Percentiles rank a stretch among this genome's conserved stretches.
Evolutionary conservation across 306 rosid species (phyloP).

Genomic region (Lupinus albus): DNA sequence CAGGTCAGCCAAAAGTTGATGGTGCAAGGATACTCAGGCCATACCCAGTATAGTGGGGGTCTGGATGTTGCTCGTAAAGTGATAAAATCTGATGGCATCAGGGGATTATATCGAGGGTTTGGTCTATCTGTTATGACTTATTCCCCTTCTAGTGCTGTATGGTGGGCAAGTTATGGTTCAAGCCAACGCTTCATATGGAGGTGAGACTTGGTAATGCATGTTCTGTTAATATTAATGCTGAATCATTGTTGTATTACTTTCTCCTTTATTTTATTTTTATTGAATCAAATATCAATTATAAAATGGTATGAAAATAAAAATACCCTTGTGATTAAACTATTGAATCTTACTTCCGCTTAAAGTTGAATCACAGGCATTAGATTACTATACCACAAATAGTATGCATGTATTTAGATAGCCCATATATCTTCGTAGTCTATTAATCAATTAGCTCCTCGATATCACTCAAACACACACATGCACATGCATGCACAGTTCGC

Average conservation of each 20-base stretch:
- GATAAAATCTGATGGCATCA: constrained; percentile 64
- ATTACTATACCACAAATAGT: constrained; percentile 6
- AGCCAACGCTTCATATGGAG: constrained; percentile 91
- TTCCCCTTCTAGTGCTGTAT: constrained; percentile 90
- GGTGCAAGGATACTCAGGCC: constrained; percentile 95
- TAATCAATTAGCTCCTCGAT: constrained; percentile 13
- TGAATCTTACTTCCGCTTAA: constrained; percentile 26
- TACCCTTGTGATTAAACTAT: background rate
- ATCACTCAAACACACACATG: no score
- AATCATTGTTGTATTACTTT: constrained; percentile 25
- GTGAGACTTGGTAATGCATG: constrained; percentile 63
- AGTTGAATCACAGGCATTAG: constrained; percentile 2
- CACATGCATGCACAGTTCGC: no score
- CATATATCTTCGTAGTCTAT: constrained; percentile 1
- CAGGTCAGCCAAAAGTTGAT: constrained; percentile 90
- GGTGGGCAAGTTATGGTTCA: constrained; percentile 98
- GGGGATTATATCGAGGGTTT: constrained; percentile 88
- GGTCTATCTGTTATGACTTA: constrained; percentile 90
- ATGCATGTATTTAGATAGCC: constrained; percentile 24
- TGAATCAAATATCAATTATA: constrained; percentile 8
- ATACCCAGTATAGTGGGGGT: constrained; percentile 76
- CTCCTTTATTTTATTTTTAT: constrained; percentile 13
- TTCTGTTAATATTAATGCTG: constrained; percentile 10
- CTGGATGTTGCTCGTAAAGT: constrained; percentile 81
- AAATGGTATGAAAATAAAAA: constrained; percentile 22